Base-by-base conservation (phyloP, 2,329 filamentous ascomycete genomes). In the Cladophialophora immunda region DNA sequence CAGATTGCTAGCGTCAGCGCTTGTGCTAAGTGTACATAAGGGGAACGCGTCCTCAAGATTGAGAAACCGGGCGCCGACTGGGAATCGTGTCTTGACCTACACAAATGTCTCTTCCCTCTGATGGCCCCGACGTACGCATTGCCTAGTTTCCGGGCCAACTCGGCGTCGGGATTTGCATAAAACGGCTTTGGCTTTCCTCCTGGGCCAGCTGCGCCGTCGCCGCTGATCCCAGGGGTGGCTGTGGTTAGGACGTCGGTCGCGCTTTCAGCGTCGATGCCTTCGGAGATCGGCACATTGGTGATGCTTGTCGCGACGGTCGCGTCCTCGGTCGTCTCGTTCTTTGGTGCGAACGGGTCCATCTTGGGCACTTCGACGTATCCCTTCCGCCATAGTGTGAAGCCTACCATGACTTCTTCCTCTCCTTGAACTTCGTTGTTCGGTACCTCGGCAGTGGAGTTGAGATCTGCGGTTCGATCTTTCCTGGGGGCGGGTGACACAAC, bases 61-160 rank as follows among this genome's bases (percentile, higher is more conserved):
- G n/a, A n/a, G n/a, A n/a, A n/a, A n/a, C n/a, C n/a, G n/a, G n/a
- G n/a, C n/a, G n/a, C n/a, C n/a, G 38, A 45, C 17, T 6, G 38
- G n/a, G 38, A 19, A 1, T 1, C 17, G 17, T n/a, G 17, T 30
- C 30, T 17, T 19, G 32, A 70, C 68, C 63, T 59, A 68, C 63
- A 70, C 22, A 72, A 36, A 67, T 69, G 68, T 56, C 58, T 66
- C 65, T 72, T 70, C 13, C 68, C 70, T 22, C 68, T 36, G n/a
- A 72, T 69, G 7, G 56, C 55, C 4, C 34, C 32, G 41, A 70
- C 66, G 36, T 69, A 70, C 9, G 50, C 17, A 41, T 68, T 70
- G 11, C 57, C 58, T 8, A 68, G 30, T 50, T 66, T 69, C 19
- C 70, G 66, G 7, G 7, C 17, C 22, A 65, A 22, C 19, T 69